Conservation (phyloP, 768 basidiomycete genomes). For the Mycena rebaudengoi region DNA sequence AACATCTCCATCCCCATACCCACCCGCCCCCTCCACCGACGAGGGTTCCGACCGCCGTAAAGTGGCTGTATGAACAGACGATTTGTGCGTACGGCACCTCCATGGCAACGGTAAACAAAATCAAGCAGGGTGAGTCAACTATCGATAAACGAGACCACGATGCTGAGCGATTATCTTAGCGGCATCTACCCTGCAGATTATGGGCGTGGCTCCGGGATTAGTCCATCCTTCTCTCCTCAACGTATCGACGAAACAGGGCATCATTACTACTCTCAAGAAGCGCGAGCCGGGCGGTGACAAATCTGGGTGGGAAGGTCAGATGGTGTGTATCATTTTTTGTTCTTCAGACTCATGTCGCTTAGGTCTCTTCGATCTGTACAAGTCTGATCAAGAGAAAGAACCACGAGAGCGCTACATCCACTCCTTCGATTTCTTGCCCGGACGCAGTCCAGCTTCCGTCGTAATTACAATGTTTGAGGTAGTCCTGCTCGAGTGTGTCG, state of each 20-base stretch:
- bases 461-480: neutral
- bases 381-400: neutral
- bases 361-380: neutral
- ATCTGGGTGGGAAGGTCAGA: constrained; percentile 7
- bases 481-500: neutral
- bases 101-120: too few species aligned
- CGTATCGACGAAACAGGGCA: too few species aligned
- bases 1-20: neutral
- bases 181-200: neutral
- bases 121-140: neutral
- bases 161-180: neutral
- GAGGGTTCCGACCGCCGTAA: neutral
- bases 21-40: neutral
- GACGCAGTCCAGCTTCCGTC: neutral
- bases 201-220: neutral
- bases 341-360: neutral
- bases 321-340: too few species aligned
- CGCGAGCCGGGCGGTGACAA: neutral
- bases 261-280: too few species aligned
- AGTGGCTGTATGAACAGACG: neutral
- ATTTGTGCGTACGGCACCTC: neutral
- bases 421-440: neutral
- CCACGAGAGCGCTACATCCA: neutral
- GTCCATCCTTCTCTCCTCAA: neutral
- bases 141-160: neutral